These are phyloP conservation scores for Epicoccum nigrum DNA, from an alignment of 2,329 filamentous ascomycete genomes.

Conservation along the genomic window DNA sequence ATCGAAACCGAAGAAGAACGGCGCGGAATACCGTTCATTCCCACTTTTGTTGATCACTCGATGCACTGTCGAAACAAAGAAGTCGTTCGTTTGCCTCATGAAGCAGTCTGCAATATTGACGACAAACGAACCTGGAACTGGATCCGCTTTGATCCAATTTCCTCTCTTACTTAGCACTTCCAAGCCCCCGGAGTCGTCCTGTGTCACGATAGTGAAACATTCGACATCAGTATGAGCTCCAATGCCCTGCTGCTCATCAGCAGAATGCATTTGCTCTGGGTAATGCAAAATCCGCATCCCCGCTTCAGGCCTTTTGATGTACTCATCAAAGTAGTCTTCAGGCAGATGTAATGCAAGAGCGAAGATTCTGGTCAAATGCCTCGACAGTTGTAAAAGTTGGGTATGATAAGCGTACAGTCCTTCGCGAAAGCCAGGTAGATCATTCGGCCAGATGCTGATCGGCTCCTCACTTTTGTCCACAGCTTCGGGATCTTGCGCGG, in stretches of 20 bases:
- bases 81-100: constrained; percentile 60
- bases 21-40: constrained; percentile 58
- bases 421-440: constrained; percentile 55
- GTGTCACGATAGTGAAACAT: constrained; percentile 17
- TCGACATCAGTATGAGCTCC: constrained; percentile 23
- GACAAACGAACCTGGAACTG: constrained; percentile 39
- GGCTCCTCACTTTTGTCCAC: too few species aligned
- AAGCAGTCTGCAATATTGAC: constrained; percentile 58
- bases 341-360: constrained; percentile 61
- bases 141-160: constrained; percentile 42
- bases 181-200: constrained; percentile 20
- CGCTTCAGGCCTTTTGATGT: constrained; percentile 59
- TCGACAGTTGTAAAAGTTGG: constrained; percentile 57
- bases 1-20: constrained; percentile 64
- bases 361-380: constrained; percentile 59
- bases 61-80: constrained; percentile 59
- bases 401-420: constrained; percentile 57
- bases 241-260: constrained; percentile 1
- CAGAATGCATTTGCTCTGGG: constrained; percentile 25
- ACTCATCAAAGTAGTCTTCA: constrained; percentile 62
- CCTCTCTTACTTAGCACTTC: constrained; percentile 45
- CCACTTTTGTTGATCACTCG: constrained; percentile 27
- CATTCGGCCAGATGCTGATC: background rate
- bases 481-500: too few species aligned
- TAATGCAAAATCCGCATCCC: constrained; percentile 35